These are phyloP conservation scores for Rhazya stricta DNA, from an alignment of 257 asterid genomes.

Conservation along the genomic window DNA sequence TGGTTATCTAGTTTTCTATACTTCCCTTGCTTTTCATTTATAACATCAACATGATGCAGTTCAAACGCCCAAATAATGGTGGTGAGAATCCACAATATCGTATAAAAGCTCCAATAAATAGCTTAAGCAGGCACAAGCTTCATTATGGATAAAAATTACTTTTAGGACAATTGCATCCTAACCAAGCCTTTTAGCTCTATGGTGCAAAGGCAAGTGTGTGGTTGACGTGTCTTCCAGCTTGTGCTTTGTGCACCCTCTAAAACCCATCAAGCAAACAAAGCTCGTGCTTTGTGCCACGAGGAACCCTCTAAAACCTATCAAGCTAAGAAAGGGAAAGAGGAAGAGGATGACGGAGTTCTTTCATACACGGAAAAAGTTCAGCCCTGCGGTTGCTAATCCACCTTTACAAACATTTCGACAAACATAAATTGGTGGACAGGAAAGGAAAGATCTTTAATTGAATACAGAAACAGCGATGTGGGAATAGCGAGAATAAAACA, in stretches of 20 bases:
- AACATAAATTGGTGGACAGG: too few species aligned
- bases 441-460: too few species aligned
- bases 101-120: neutral
- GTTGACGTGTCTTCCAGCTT: neutral
- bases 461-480: too few species aligned
- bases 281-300: neutral
- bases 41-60: neutral
- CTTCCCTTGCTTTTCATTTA: neutral
- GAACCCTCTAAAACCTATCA: neutral
- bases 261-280: conserved; percentile 3
- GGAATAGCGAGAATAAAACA: too few species aligned
- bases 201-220: neutral
- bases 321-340: neutral
- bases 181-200: neutral
- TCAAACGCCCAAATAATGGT: neutral
- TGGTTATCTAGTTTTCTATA: neutral
- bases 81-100: neutral
- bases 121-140: neutral
- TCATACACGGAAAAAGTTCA: neutral
- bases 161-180: neutral
- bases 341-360: neutral
- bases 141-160: neutral
- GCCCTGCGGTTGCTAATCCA: too few species aligned
- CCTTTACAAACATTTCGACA: too few species aligned
- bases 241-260: neutral